Percentiles rank a stretch among this genome's conserved stretches.
phyloP scores from a whole-genome alignment of 2,329 filamentous ascomycete genomes.

The Nemania sp. region DNA sequence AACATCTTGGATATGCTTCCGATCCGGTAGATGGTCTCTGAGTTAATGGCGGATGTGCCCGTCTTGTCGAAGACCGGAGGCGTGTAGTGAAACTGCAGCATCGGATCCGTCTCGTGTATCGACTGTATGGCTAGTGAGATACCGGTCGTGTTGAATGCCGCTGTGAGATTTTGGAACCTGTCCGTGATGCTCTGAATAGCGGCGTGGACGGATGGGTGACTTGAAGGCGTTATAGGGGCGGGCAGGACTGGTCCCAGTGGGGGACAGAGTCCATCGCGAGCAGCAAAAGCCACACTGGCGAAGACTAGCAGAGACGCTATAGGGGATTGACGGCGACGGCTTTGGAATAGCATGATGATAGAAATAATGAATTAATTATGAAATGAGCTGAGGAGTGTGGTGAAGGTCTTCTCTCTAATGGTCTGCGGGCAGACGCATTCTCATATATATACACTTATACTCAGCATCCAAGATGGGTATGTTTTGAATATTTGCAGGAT shows the following conservation, averaged over 20 bases:
- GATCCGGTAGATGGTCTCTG: constrained; percentile 44
- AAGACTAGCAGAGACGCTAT: constrained; percentile 22
- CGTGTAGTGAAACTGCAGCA: constrained; percentile 50
- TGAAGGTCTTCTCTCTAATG: background rate
- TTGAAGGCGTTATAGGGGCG: constrained; percentile 42
- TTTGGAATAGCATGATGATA: constrained; percentile 2
- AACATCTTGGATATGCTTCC: constrained; percentile 47
- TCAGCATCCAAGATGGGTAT: no score
- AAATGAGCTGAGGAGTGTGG: background rate
- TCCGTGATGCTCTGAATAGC: constrained; percentile 35
- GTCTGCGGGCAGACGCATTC: background rate
- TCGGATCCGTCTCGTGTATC: constrained; percentile 44
- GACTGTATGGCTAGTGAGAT: constrained; percentile 49
- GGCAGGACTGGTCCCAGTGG: constrained; percentile 49
- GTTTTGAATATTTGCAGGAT: no score
- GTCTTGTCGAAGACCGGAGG: constrained; percentile 39
- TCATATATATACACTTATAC: no score
- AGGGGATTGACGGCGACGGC: constrained; percentile 2
- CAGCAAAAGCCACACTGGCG: constrained; percentile 28
- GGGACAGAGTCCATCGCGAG: constrained; percentile 45
- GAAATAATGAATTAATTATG: background rate
- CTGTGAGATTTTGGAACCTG: constrained; percentile 37
- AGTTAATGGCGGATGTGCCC: constrained; percentile 38
- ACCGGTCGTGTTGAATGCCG: constrained; percentile 41
- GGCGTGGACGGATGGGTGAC: constrained; percentile 38